Evolutionary conservation across 2,329 filamentous ascomycete species (phyloP).

Genomic region (Pyricularia grisea): DNA sequence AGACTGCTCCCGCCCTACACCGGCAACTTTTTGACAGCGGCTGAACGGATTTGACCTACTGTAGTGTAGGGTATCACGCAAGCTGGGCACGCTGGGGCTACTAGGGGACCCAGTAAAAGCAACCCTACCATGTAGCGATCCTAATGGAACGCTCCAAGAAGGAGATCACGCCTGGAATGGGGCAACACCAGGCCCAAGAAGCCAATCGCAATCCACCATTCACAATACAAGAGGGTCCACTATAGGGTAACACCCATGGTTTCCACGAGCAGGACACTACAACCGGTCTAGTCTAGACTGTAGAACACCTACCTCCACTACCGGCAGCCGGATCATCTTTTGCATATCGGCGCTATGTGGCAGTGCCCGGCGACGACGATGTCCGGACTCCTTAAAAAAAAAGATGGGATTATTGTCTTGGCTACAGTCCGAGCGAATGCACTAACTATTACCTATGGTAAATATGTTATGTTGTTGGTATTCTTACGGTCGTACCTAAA

Average conservation of each 20-base stretch:
- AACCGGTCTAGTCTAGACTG: neutral
- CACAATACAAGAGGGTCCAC: neutral
- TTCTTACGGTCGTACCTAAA: neutral
- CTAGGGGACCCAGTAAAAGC: neutral
- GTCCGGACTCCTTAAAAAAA: neutral
- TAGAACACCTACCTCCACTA: neutral
- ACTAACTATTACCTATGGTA: too few species aligned
- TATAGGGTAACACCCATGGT: neutral
- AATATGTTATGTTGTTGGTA: too few species aligned
- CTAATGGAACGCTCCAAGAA: neutral
- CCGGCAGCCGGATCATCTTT: neutral
- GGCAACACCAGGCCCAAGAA: neutral
- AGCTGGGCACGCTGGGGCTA: too few species aligned
- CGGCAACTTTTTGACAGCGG: neutral
- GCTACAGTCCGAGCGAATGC: neutral
- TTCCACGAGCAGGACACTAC: too few species aligned
- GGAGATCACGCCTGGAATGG: neutral
- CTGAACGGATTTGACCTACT: neutral
- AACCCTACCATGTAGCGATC: neutral
- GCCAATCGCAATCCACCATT: neutral
- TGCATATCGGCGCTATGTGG: neutral
- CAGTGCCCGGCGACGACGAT: neutral
- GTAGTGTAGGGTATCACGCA: too few species aligned
- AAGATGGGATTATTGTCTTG: neutral
- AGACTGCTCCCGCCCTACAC: too few species aligned